Percentiles rank a stretch among this genome's conserved stretches.
phyloP scores from a whole-genome alignment of 78 protist genomes.

The Tieghemostelium lacteum region DNA sequence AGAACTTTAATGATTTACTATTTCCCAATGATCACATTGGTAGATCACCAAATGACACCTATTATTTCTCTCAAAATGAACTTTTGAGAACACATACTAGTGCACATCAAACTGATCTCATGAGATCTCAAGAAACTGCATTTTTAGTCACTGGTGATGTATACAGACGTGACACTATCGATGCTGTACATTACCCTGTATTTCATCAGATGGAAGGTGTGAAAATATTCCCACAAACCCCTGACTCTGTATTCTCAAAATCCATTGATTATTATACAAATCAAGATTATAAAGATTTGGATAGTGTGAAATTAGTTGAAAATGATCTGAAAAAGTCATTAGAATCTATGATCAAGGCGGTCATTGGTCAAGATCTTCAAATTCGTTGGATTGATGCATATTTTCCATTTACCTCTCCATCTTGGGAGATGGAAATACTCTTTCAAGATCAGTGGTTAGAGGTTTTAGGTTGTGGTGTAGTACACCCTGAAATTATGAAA shows the following conservation, averaged over 20 bases:
- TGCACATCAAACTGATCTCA: conserved; percentile 88
- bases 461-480: conserved; percentile 92
- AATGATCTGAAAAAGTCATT: conserved; percentile 61
- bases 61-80: conserved; percentile 41
- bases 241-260: background rate
- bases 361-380: conserved; percentile 65
- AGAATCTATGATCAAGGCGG: conserved; percentile 48
- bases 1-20: conserved; percentile 83
- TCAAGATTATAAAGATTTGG: background rate
- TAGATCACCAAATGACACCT: conserved; percentile 88
- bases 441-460: conserved; percentile 92
- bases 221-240: conserved; percentile 1
- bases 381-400: conserved; percentile 90
- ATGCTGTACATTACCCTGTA: conserved; percentile 90
- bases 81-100: conserved; percentile 86
- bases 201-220: conserved; percentile 95
- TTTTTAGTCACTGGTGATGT: conserved; percentile 93
- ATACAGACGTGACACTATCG: conserved; percentile 93
- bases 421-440: conserved; percentile 90
- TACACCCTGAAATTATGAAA: conserved; percentile 80
- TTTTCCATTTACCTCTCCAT: conserved; percentile 95
- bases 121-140: conserved; percentile 14
- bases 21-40: conserved; percentile 86
- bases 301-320: conserved; percentile 14
- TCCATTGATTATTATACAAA: conserved; percentile 8